phyloP scores from a whole-genome alignment of 1,284 basidiomycete genomes.

The Ceratobasidium sp. region DNA sequence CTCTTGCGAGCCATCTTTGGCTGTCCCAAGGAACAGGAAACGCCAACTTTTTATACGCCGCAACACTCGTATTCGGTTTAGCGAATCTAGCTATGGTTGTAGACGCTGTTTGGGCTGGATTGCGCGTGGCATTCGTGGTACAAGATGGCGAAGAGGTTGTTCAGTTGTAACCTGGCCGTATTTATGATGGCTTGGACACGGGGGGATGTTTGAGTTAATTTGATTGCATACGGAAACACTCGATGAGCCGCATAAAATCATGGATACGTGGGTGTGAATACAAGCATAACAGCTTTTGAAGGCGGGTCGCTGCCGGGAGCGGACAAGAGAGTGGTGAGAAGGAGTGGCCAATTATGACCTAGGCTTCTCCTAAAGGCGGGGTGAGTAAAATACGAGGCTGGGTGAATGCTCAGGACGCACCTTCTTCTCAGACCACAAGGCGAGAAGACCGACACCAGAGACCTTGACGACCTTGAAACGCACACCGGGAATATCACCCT shows the following conservation, averaged over 20 bases:
- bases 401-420: slow-evolving; percentile 53
- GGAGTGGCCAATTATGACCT: slow-evolving; percentile 66
- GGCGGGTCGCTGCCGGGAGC: slow-evolving; percentile 12
- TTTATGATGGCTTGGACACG: not conserved
- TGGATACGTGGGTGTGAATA: slow-evolving; percentile 38
- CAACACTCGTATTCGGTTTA: slow-evolving; percentile 90
- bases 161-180: slow-evolving; percentile 57
- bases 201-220: slow-evolving; percentile 18
- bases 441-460: slow-evolving; percentile 97
- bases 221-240: slow-evolving; percentile 37
- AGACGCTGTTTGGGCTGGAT: slow-evolving; percentile 80
- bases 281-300: slow-evolving; percentile 38
- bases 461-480: slow-evolving; percentile 99
- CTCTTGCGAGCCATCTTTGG: slow-evolving; percentile 93
- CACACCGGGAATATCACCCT: slow-evolving; percentile 96
- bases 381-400: slow-evolving; percentile 39
- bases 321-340: not conserved
- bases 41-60: slow-evolving; percentile 98
- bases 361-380: slow-evolving; percentile 77
- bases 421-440: slow-evolving; percentile 99
- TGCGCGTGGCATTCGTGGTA: slow-evolving; percentile 69
- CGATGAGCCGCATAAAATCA: slow-evolving; percentile 34
- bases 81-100: slow-evolving; percentile 83
- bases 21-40: slow-evolving; percentile 91
- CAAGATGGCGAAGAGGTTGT: slow-evolving; percentile 61